A percentile compares a stretch with the other conserved stretches of the same genome.
These are phyloP conservation scores for Shiraia bambusicola DNA, from an alignment of 2,329 filamentous ascomycete genomes.

Conservation along the genomic window DNA sequence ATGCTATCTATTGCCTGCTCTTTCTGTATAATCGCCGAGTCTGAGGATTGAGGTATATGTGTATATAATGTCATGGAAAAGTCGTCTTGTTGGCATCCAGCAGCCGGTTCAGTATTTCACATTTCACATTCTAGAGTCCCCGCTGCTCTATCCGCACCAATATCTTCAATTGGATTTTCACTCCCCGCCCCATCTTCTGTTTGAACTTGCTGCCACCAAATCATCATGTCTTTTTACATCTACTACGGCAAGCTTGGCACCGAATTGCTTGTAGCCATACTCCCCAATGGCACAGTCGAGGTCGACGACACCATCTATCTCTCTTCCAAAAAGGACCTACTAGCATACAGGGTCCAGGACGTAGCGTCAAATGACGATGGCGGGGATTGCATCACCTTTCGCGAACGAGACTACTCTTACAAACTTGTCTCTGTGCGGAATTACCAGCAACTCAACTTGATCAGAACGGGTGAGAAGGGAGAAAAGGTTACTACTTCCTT, in stretches of 20 bases:
- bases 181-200: background rate
- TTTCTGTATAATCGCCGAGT: no score
- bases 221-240: constrained; percentile 3
- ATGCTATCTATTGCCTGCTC: no score
- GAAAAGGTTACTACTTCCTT: background rate
- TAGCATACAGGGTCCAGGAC: background rate
- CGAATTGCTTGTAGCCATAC: constrained; percentile 4
- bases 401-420: constrained; percentile 1
- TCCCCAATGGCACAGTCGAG: constrained; percentile 6
- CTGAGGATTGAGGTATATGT: no score
- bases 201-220: background rate
- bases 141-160: no score
- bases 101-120: no score
- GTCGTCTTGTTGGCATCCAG: no score
- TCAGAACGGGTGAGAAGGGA: background rate
- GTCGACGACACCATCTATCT: constrained; percentile 1
- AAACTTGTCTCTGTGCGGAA: background rate
- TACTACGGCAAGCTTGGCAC: constrained; percentile 6
- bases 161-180: no score
- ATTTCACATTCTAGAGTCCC: no score
- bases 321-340: constrained; percentile 2
- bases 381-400: constrained; percentile 2
- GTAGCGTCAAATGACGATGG: constrained; percentile 1
- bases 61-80: no score
- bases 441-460: constrained; percentile 1